These are phyloP conservation scores for Pezicula neosporulosa DNA, from an alignment of 2,329 filamentous ascomycete genomes.

Conservation along the genomic window DNA sequence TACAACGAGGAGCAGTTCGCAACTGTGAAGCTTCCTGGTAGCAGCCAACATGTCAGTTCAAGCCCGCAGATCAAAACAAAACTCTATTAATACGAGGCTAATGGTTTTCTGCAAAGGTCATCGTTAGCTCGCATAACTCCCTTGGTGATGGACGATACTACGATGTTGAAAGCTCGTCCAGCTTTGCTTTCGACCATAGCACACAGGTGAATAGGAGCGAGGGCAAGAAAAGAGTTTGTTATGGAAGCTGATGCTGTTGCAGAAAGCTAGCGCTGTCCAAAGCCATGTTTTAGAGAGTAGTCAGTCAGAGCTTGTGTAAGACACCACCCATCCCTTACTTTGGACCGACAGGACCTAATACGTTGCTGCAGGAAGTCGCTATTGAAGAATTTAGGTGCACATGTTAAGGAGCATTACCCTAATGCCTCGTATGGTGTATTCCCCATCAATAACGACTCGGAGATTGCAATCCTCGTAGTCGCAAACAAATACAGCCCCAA, in stretches of 20 bases:
- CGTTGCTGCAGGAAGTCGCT: constrained; percentile 66
- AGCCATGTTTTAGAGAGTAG: constrained; percentile 74
- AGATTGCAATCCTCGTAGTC: constrained; percentile 78
- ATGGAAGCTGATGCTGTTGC: constrained; percentile 13
- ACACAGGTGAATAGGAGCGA: constrained; percentile 55
- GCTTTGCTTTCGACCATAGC: constrained; percentile 83
- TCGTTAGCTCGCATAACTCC: constrained; percentile 84
- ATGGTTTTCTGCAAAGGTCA: constrained; percentile 43
- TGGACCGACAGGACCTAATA: not conserved
- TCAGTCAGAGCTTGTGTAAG: constrained; percentile 78
- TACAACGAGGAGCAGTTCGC: constrained; percentile 96
- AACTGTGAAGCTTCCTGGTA: constrained; percentile 84
- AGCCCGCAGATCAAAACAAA: not conserved
- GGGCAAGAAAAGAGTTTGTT: not conserved
- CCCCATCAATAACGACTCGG: constrained; percentile 71
- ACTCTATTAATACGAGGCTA: constrained; percentile 2
- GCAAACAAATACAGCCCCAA: constrained; percentile 97
- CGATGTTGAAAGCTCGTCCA: constrained; percentile 82
- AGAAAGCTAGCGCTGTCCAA: constrained; percentile 82
- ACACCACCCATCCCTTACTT: constrained; percentile 4
- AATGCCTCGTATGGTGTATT: constrained; percentile 79
- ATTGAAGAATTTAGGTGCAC: constrained; percentile 69
- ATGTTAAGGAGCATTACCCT: constrained; percentile 86
- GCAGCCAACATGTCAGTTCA: constrained; percentile 66
- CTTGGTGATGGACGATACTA: constrained; percentile 82